Evolutionary conservation across 1,284 basidiomycete species (phyloP), one percentile per base, ranked within the genome.

Genomic region (Rugiboletus extremiorientalis): DNA sequence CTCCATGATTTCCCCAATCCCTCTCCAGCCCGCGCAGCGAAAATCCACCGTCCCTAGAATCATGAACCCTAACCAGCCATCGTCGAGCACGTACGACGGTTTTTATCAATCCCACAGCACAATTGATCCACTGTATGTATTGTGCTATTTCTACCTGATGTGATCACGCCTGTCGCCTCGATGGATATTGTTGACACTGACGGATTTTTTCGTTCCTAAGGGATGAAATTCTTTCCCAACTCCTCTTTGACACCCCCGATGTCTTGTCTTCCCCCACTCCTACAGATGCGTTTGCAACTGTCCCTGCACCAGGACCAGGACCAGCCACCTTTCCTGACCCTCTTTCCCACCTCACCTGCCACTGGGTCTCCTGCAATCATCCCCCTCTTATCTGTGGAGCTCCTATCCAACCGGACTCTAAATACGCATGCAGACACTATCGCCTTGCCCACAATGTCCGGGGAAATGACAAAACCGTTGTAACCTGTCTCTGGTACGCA

Each of bases 391-490:
- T 61, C 22, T 66, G 64, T 9, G 65, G 63, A 3, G 48, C 48
- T 0, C 18, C 31, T 4, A 33, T 66, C 6, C 11, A 55, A 10
- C 20, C 41, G 1, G 43, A 69, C 20, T 27, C 52, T 3, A 69
- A 54, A 34, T 16, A 38, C 0, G 53, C 46, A 5, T 63, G 60
- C 10, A 5, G 40, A 2, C 64, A 66, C 28, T 55, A 67, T 44
- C 65, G 67, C 2, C 22, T 37, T 6, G 54, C 11, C 5, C 64
- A 66, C 20, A 22, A 48, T 15, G 6, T 66, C 20, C 53, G 67
- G 6, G 64, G 64, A 1, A 67, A 56, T n/a, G 67, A 66, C 16
- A 66, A 56, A 33, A 55, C 5, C 23, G 41, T 33, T 11, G 48
- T 52, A 14, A 2, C 8, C 9, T 66, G 64, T 18, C 36, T 16